These are phyloP conservation scores for Berkeleyomyces rouxiae DNA, from an alignment of 2,329 filamentous ascomycete genomes.

Conservation along the genomic window DNA sequence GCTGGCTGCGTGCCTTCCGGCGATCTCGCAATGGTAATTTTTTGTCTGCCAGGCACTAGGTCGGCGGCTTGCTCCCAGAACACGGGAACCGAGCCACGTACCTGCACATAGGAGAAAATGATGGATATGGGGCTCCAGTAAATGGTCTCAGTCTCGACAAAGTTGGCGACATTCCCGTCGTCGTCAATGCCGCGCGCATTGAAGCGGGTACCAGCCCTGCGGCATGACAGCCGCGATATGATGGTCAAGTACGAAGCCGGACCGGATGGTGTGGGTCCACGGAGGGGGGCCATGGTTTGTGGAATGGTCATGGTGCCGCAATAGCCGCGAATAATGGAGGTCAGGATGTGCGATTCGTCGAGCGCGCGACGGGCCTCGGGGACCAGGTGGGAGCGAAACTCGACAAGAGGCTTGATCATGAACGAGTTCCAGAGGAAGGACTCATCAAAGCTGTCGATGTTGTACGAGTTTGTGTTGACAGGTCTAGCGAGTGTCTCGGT, in stretches of 20 bases:
- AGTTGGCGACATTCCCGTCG: conserved; percentile 93
- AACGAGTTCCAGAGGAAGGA: conserved; percentile 96
- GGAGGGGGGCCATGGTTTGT: conserved; percentile 52
- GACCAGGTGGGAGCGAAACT: conserved; percentile 71
- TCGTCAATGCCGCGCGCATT: conserved; percentile 97
- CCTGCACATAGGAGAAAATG: conserved; percentile 85
- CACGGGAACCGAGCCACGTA: conserved; percentile 80
- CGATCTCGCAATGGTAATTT: conserved; percentile 79
- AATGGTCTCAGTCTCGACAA: conserved; percentile 92
- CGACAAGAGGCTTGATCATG: conserved; percentile 85
- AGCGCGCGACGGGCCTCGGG: conserved; percentile 58
- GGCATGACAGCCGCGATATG: conserved; percentile 80
- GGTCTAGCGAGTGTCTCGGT: conserved; percentile 31
- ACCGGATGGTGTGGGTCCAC: conserved; percentile 36
- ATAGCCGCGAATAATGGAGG: conserved; percentile 86
- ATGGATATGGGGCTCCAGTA: conserved; percentile 67
- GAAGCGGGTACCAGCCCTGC: conserved; percentile 83
- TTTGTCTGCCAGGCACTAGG: conserved; percentile 79
- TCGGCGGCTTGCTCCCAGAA: conserved; percentile 95
- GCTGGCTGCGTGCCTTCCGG: conserved; percentile 82
- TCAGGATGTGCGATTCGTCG: conserved; percentile 77
- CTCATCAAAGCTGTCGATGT: conserved; percentile 83
- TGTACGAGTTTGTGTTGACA: conserved; percentile 60
- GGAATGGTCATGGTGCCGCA: conserved; percentile 76
- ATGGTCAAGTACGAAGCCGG: conserved; percentile 73